These are phyloP conservation scores for Adenanthera pavonina DNA, from an alignment of 306 rosid species.

Conservation along the genomic window DNA sequence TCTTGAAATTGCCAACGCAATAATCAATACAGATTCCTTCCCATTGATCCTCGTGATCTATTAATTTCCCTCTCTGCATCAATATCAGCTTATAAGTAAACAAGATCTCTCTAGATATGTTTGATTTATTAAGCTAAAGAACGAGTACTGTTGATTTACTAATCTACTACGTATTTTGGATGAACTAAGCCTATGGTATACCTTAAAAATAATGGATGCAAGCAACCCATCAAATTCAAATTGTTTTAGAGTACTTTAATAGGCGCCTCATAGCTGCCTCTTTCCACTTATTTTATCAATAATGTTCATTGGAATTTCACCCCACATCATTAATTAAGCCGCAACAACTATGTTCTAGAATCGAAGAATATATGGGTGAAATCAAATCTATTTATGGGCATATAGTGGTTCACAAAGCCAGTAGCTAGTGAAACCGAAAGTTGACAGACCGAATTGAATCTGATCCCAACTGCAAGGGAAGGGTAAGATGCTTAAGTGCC, in stretches of 20 bases:
- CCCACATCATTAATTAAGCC: constrained; percentile 13
- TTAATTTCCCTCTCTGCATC: constrained; percentile 5
- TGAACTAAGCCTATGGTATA: not conserved
- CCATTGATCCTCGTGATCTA: constrained; percentile 28
- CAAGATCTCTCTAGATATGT: not conserved
- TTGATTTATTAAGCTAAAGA: not conserved
- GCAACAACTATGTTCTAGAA: not conserved
- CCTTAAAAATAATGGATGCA: too few relatives aligned
- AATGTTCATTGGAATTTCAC: not conserved
- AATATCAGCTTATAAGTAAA: not conserved
- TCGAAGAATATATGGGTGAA: not conserved
- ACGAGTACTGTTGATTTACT: not conserved
- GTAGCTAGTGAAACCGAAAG: constrained; percentile 21
- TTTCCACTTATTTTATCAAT: not conserved
- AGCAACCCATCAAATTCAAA: too few relatives aligned
- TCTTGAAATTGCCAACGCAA: constrained; percentile 24
- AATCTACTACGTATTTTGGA: not conserved
- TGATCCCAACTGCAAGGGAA: constrained; percentile 32
- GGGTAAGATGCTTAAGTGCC: constrained; percentile 29
- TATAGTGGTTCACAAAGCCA: constrained; percentile 1
- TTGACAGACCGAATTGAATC: constrained; percentile 39
- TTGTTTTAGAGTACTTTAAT: not conserved
- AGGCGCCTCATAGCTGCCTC: too few relatives aligned
- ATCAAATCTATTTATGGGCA: not conserved
- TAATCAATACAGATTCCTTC: constrained; percentile 25